phyloP scores from a whole-genome alignment of 2,329 filamentous ascomycete genomes.

The Penicillium sp. region DNA sequence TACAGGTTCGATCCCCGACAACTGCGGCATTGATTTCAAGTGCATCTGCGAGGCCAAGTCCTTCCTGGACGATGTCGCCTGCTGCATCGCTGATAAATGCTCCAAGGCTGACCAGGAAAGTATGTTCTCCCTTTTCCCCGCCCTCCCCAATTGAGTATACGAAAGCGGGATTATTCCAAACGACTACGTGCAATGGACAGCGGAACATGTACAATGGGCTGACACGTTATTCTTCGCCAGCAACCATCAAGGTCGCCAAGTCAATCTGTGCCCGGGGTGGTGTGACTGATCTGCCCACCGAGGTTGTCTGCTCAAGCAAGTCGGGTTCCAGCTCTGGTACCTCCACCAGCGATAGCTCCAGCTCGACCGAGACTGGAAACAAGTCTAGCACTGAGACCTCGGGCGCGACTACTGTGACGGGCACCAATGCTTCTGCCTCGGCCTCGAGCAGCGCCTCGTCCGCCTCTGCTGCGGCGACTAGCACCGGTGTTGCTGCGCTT shows the following conservation, averaged over 20 bases:
- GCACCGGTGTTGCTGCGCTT: conserved; percentile 20
- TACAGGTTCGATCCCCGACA: conserved; percentile 39
- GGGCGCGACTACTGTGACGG: conserved; percentile 13
- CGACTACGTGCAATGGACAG: neutral
- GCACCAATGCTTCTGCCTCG: conserved; percentile 10
- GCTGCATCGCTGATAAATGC: conserved; percentile 50
- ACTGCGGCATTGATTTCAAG: conserved; percentile 41
- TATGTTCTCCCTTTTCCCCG: conserved; percentile 16
- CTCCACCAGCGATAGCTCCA: neutral
- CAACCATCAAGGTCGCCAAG: conserved; percentile 34
- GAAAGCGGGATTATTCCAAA: neutral
- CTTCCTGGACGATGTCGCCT: conserved; percentile 50
- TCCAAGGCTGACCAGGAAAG: conserved; percentile 39
- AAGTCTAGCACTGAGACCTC: conserved; percentile 8
- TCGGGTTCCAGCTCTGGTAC: neutral
- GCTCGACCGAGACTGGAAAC: neutral
- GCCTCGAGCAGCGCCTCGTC: conserved; percentile 10
- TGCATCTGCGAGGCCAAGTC: conserved; percentile 49
- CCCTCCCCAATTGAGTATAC: neutral
- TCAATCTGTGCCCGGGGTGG: conserved; percentile 39
- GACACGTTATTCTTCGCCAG: conserved; percentile 16
- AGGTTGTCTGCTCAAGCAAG: conserved; percentile 25
- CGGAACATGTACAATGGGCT: neutral
- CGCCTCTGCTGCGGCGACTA: conserved; percentile 25
- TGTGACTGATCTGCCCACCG: conserved; percentile 33